Percentiles rank a stretch among this genome's conserved stretches.
Conservation (phyloP, 169 alveolate species). For the Miamiensis avidus region DNA sequence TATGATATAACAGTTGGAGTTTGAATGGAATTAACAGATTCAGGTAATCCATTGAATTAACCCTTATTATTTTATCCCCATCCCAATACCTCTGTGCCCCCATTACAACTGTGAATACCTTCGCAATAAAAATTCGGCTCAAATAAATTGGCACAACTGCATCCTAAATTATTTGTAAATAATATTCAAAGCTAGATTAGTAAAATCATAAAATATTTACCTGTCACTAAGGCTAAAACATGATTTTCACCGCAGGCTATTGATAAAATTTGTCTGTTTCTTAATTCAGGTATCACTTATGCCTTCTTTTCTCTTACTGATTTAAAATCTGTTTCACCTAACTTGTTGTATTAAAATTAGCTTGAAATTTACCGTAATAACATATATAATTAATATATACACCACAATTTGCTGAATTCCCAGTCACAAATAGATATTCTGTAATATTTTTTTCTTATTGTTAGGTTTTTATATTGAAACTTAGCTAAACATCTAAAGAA, state of each 20-base stretch:
- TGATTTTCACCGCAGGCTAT: background rate
- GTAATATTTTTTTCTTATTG: background rate
- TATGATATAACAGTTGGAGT: background rate
- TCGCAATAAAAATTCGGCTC: background rate
- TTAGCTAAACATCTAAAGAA: background rate
- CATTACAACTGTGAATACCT: background rate
- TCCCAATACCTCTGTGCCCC: background rate
- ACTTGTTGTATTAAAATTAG: background rate
- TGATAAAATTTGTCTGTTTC: background rate
- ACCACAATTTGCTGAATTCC: background rate
- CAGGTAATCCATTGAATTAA: background rate
- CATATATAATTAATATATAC: background rate
- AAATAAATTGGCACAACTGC: background rate
- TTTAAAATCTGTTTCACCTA: background rate
- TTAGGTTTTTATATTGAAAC: no score
- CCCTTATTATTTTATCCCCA: background rate
- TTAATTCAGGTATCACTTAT: background rate
- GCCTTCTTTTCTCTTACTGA: background rate
- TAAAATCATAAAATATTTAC: background rate
- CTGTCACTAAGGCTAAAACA: background rate
- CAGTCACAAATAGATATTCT: background rate
- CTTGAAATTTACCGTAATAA: no score
- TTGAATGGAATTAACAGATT: background rate
- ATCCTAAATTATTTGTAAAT: background rate
- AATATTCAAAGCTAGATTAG: background rate